Conservation (phyloP, 352 stramenopile genomes). For the Salisapilia sapeloensis region DNA sequence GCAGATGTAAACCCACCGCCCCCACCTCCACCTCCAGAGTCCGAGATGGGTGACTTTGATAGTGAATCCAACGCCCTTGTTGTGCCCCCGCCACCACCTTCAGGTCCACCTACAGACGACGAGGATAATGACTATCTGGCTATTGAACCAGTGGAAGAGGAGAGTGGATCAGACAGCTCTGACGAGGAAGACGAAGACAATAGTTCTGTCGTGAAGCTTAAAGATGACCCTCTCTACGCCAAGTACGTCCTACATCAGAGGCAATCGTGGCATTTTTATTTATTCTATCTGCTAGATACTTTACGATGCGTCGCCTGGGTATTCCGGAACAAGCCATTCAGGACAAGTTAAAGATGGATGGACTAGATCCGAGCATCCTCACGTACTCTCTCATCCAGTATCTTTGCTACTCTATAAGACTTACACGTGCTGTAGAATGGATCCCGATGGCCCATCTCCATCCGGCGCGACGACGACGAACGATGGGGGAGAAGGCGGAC, state of each 20-base stretch:
- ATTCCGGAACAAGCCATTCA: constrained; percentile 58
- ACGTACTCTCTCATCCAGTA: constrained; percentile 5
- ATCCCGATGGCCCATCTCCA: constrained; percentile 58
- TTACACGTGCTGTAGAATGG: constrained; percentile 21
- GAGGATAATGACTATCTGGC: too few relatives aligned
- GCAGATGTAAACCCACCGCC: constrained; percentile 9
- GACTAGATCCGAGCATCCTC: constrained; percentile 39
- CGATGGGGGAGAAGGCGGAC: constrained; percentile 1
- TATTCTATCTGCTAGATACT: constrained; percentile 21
- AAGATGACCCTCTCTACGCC: constrained; percentile 63
- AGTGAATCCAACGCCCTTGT: too few relatives aligned
- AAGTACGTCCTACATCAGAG: constrained; percentile 14
- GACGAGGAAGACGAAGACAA: constrained; percentile 3
- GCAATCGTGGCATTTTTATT: not conserved
- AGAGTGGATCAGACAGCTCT: too few relatives aligned
- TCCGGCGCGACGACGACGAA: constrained; percentile 18
- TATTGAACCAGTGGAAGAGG: constrained; percentile 1
- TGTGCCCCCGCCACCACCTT: constrained; percentile 1
- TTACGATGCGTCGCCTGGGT: constrained; percentile 60
- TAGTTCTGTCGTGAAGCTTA: constrained; percentile 51
- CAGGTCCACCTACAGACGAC: not conserved
- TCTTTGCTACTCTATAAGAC: not conserved
- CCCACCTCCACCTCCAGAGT: constrained; percentile 12
- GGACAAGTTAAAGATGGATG: constrained; percentile 70
- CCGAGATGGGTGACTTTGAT: too few relatives aligned